Percentiles rank a stretch among this genome's conserved stretches.
Evolutionary conservation across 2,329 filamentous ascomycete genomes (phyloP).

Genomic region (Ophiostoma sp.): DNA sequence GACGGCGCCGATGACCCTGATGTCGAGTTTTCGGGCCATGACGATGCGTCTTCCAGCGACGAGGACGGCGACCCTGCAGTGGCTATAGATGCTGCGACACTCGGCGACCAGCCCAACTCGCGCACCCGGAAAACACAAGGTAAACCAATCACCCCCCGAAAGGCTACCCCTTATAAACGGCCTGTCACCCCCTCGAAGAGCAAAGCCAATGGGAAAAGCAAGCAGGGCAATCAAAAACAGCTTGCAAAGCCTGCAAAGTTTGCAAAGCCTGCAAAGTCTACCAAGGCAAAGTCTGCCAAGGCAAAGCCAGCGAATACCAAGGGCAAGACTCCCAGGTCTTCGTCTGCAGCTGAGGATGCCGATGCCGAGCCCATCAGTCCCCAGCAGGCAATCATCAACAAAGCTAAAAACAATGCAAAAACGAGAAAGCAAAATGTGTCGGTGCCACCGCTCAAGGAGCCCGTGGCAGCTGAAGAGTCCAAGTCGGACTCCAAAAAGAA

Average conservation of each 20-base stretch:
- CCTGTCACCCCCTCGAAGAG: background rate
- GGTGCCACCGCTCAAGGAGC: background rate
- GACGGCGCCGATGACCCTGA: constrained; percentile 28
- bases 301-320: background rate
- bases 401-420: background rate
- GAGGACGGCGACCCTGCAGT: constrained; percentile 17
- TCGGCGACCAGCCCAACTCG: background rate
- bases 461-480: background rate
- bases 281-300: background rate
- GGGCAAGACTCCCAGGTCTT: background rate
- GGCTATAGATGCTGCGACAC: constrained; percentile 2
- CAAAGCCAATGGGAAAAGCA: background rate
- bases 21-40: constrained; percentile 16
- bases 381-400: background rate
- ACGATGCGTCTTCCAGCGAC: constrained; percentile 23
- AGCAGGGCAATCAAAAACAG: background rate
- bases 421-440: background rate
- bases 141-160: constrained; percentile 27
- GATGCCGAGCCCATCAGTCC: background rate
- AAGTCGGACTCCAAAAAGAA: background rate
- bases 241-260: background rate
- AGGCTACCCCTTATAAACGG: background rate
- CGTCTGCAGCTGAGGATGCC: background rate
- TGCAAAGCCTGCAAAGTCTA: background rate
- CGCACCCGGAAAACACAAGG: constrained; percentile 25